Conservation (phyloP, 768 basidiomycete genomes). For the Scleroderma bovista region DNA sequence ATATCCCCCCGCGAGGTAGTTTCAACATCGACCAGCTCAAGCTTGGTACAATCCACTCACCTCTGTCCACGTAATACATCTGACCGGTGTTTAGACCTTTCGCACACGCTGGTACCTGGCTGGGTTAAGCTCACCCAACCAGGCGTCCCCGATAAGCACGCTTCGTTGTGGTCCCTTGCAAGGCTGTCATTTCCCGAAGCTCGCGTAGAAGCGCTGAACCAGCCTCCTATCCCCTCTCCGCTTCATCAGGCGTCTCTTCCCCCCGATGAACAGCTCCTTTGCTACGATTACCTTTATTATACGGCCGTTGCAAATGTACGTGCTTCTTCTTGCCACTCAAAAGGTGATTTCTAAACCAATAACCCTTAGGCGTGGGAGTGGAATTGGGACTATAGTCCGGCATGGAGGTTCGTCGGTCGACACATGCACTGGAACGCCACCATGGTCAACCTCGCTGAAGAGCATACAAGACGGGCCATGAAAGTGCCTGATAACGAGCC, state of each 20-base stretch:
- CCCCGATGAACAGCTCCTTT: constrained; percentile 22
- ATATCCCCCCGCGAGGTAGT: constrained; percentile 11
- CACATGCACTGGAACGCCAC: constrained; percentile 45
- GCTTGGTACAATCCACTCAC: constrained; percentile 2
- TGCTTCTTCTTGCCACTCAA: constrained; percentile 1
- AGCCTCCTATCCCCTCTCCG: constrained; percentile 12
- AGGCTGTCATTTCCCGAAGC: constrained; percentile 18
- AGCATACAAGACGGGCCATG: constrained; percentile 42
- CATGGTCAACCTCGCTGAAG: constrained; percentile 37
- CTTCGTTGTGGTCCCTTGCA: constrained; percentile 22
- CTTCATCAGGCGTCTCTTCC: constrained; percentile 9
- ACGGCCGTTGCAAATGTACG: constrained; percentile 38
- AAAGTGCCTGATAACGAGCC: constrained; percentile 30
- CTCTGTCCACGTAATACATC: constrained; percentile 20
- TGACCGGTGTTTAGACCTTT: constrained; percentile 27
- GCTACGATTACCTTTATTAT: constrained; percentile 24
- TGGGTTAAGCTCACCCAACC: constrained; percentile 17
- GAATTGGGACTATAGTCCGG: constrained; percentile 52
- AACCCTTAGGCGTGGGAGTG: constrained; percentile 44
- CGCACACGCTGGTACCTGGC: constrained; percentile 18
- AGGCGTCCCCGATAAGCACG: constrained; percentile 14
- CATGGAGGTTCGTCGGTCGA: constrained; percentile 51
- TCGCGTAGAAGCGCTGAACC: constrained; percentile 3
- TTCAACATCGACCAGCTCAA: neutral
- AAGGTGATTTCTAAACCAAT: neutral